Conservation (phyloP, 352 stramenopile species). For the Phytopythium delawarense region DNA sequence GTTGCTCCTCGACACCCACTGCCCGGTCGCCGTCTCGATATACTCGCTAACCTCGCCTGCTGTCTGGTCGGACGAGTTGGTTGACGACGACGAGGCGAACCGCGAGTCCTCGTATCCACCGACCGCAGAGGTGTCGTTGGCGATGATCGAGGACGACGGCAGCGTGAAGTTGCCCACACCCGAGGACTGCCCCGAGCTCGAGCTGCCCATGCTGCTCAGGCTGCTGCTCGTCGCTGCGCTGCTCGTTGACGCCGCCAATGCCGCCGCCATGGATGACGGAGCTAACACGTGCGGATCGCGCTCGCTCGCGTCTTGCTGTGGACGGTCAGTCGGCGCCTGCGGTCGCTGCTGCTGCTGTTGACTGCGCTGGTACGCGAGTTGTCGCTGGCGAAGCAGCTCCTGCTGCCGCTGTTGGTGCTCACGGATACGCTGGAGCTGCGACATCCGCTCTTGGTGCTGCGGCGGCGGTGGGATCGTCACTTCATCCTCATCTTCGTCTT, state of each 20-base stretch:
- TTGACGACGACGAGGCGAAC: conserved; percentile 14
- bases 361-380: conserved; percentile 14
- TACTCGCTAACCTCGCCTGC: conserved; percentile 46
- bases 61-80: conserved; percentile 26
- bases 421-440: conserved; percentile 3
- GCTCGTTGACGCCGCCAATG: conserved; percentile 1
- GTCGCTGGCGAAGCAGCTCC: conserved; percentile 11
- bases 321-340: conserved; percentile 20
- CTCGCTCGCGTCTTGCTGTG: conserved; percentile 12
- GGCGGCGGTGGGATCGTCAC: conserved; percentile 2
- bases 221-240: conserved; percentile 26
- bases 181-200: conserved; percentile 14
- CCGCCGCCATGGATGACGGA: conserved; percentile 17
- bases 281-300: conserved; percentile 4
- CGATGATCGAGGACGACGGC: conserved; percentile 4
- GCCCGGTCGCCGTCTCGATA: conserved; percentile 50
- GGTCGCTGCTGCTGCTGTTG: conserved; percentile 18
- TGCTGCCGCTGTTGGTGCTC: conserved; percentile 23
- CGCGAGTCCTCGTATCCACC: conserved; percentile 12
- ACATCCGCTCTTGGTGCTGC: conserved; percentile 12
- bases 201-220: conserved; percentile 34
- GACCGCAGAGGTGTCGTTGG: neutral
- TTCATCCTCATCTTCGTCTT: neutral
- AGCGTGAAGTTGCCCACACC: conserved; percentile 9
- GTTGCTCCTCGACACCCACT: conserved; percentile 52